Percentiles rank a stretch among this genome's conserved stretches.
These are phyloP conservation scores for Lasiosphaeria miniovina DNA, from an alignment of 495 filamentous ascomycete genomes.

Conservation along the genomic window DNA sequence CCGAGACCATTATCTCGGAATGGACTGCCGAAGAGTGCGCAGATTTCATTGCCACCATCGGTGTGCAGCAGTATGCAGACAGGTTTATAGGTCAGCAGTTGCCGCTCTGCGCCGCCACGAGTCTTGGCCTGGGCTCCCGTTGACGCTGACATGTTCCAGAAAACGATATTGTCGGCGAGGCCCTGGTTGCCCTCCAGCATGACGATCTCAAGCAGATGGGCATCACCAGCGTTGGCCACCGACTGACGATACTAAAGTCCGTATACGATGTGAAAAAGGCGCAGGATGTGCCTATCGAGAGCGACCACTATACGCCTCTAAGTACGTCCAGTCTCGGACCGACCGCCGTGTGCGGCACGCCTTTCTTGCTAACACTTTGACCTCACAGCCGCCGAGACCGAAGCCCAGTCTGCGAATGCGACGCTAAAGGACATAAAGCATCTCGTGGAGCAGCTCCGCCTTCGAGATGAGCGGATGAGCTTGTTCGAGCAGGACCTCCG, in stretches of 20 bases:
- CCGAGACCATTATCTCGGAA: slow-evolving; percentile 76
- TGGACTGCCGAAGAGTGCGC: slow-evolving; percentile 89
- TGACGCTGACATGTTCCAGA: slow-evolving; percentile 52
- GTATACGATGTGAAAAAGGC: slow-evolving; percentile 94
- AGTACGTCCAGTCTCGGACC: slow-evolving; percentile 57
- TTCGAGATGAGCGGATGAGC: slow-evolving; percentile 83
- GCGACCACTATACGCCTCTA: slow-evolving; percentile 89
- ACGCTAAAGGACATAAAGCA: slow-evolving; percentile 89
- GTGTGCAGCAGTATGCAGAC: slow-evolving; percentile 79
- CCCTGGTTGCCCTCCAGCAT: slow-evolving; percentile 81
- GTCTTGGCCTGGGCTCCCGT: slow-evolving; percentile 13
- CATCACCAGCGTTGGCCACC: slow-evolving; percentile 86
- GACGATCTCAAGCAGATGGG: slow-evolving; percentile 94
- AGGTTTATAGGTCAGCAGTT: slow-evolving; percentile 60
- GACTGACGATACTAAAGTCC: slow-evolving; percentile 88
- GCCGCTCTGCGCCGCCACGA: neutral
- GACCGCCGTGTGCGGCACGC: neutral
- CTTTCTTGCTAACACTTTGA: slow-evolving; percentile 22
- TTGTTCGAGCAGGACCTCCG: slow-evolving; percentile 77
- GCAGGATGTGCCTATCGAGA: slow-evolving; percentile 84
- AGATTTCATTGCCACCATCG: slow-evolving; percentile 76
- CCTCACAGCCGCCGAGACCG: slow-evolving; percentile 76
- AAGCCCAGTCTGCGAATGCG: slow-evolving; percentile 76
- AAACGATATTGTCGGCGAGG: slow-evolving; percentile 91
- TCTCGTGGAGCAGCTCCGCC: slow-evolving; percentile 77